Conservation (phyloP, 176 grass and related monocot genomes). For the Echinochloa phyllopogon region DNA sequence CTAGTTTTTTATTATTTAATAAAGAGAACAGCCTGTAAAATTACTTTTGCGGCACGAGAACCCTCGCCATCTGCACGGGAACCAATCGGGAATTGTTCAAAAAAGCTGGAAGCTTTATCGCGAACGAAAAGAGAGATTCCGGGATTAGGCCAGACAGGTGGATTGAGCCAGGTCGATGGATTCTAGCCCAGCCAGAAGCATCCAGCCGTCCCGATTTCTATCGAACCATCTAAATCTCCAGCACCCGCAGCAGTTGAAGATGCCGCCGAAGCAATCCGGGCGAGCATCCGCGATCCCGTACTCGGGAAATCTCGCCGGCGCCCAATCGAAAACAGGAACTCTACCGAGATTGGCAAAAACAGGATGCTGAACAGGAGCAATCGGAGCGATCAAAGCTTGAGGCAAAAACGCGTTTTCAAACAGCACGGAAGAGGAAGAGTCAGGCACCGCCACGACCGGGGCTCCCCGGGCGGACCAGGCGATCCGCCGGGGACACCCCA, state of each 20-base stretch:
- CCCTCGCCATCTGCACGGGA: conserved; percentile 12
- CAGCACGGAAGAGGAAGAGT: background rate
- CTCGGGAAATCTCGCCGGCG: background rate
- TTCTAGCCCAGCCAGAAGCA: conserved; percentile 47
- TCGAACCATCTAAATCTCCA: conserved; percentile 14
- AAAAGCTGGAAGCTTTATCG: conserved; percentile 19
- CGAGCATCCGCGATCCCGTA: background rate
- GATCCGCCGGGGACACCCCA: background rate
- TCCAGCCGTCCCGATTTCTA: background rate
- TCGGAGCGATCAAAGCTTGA: background rate
- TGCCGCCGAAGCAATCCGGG: conserved; percentile 1
- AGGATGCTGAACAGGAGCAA: background rate
- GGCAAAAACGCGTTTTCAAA: conserved; percentile 9
- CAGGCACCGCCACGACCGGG: background rate
- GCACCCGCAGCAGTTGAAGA: conserved; percentile 5
- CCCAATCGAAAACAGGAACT: background rate
- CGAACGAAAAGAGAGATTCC: conserved; percentile 44
- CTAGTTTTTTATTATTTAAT: background rate
- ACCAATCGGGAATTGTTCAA: conserved; percentile 34
- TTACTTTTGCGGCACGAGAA: conserved; percentile 41
- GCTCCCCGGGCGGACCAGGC: background rate
- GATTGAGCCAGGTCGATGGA: conserved; percentile 36
- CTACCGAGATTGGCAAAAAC: background rate
- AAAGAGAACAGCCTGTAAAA: background rate
- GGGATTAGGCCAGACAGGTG: conserved; percentile 9